Evolutionary conservation across 2,329 filamentous ascomycete species (phyloP), one percentile per base, ranked within the genome.

Genomic region (Pseudogymnoascus sp.): DNA sequence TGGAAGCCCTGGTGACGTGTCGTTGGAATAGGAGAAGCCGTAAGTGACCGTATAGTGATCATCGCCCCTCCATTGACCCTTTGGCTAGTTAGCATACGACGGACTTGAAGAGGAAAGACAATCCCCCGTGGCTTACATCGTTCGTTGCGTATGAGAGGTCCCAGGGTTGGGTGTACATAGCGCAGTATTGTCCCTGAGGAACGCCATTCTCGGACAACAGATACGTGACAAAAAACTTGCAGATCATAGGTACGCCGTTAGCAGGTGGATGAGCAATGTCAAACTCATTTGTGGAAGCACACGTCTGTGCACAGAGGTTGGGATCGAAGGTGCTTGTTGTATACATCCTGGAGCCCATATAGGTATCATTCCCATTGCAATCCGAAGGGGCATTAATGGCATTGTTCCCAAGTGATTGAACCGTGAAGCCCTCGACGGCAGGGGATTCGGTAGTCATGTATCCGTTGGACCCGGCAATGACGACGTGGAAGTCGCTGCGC

Each of bases 381-480:
- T 60, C 58, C 22, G 19, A n/a, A n/a, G 73, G 71, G 11, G 68
- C 69, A 49, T 71, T 67, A 62, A 74, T 72, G 41, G 73, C 71
- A 35, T 68, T 70, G 61, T 64, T 64, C 35, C 67, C 65, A n/a
- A 73, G 67, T 60, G 66, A 67, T 19, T 67, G 63, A 7, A 25
- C 28, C 14, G 28, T 25, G 33, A 19, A 72, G 71, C 60, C 67
- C 69, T 41, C 66, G 68, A 41, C 65, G 67, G 42, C 67, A 72
- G 5, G 65, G 39, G 5, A 71, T 60, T 1, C 55, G 7, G 36
- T 64, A 62, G 39, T 71, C 60, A 69, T 68, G 63, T 75, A 75
- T 5, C 75, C 77, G 62, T 79, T 78, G 39, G 74, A 77, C n/a
- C 73, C 77, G 22, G 76, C 72, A 49, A 79, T 75, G 35, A 75